Percentiles rank a stretch among this genome's conserved stretches.
These are phyloP conservation scores for Parmales sp. DNA, from an alignment of 108 stramenopile genomes.

Conservation along the genomic window DNA sequence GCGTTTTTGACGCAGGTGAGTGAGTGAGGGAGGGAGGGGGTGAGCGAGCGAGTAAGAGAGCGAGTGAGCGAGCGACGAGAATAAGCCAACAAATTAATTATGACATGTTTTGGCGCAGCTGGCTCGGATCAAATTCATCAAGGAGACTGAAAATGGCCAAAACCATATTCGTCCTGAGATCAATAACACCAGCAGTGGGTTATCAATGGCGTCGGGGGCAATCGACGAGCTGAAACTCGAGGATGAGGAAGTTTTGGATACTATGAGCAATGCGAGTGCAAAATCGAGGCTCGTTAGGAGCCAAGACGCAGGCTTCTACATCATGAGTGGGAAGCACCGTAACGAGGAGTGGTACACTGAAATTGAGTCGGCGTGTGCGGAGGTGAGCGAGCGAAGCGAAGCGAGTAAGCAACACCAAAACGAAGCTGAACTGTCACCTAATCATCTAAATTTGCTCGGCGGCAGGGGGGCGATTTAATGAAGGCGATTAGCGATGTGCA, in stretches of 20 bases:
- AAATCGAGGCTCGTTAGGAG: neutral
- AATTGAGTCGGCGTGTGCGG: conserved; percentile 3
- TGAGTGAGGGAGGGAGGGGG: too few species aligned
- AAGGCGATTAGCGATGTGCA: conserved; percentile 47
- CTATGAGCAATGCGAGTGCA: too few species aligned
- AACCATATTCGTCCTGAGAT: neutral
- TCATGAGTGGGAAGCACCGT: conserved; percentile 6
- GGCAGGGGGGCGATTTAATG: conserved; percentile 13
- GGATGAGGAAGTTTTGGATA: conserved; percentile 11
- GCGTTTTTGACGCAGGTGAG: conserved; percentile 64
- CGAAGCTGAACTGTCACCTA: too few species aligned
- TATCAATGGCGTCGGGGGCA: too few species aligned
- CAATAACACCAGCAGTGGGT: neutral
- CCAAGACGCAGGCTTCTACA: conserved; percentile 7
- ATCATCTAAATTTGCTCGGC: neutral
- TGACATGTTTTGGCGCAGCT: conserved; percentile 59
- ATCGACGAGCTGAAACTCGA: conserved; percentile 25
- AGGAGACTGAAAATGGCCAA: conserved; percentile 17
- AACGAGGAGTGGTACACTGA: conserved; percentile 24
- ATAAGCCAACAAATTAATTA: too few species aligned
- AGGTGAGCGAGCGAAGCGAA: conserved; percentile 2
- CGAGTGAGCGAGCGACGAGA: too few species aligned
- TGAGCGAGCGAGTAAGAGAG: too few species aligned
- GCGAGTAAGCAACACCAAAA: too few species aligned
- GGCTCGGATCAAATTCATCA: conserved; percentile 51